A percentile compares a stretch with the other conserved stretches of the same genome.
These are phyloP conservation scores for Fusarium armeniacum DNA, from an alignment of 2,329 filamentous ascomycete genomes.

Conservation along the genomic window DNA sequence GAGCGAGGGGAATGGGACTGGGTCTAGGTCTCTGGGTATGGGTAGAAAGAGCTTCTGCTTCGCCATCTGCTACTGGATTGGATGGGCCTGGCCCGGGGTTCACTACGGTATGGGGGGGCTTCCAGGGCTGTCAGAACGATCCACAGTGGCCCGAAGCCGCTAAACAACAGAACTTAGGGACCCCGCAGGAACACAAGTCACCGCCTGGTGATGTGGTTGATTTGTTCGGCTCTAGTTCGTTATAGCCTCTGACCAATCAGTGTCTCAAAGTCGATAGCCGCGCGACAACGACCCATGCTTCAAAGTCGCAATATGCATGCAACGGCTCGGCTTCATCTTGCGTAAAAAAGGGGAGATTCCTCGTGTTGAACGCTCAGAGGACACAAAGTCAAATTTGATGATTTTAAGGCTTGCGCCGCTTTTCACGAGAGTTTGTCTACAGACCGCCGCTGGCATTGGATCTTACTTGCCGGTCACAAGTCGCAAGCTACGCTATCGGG, in stretches of 20 bases:
- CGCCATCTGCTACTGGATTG: constrained; percentile 25
- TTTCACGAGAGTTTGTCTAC: constrained; percentile 16
- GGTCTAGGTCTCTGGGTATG: background rate
- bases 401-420: constrained; percentile 23
- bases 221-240: constrained; percentile 45
- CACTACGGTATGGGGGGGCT: constrained; percentile 35
- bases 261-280: constrained; percentile 42
- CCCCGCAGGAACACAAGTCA: constrained; percentile 45
- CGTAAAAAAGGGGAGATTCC: constrained; percentile 32
- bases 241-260: constrained; percentile 23
- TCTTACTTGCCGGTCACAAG: constrained; percentile 19
- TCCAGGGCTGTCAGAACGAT: constrained; percentile 44
- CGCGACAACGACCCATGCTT: constrained; percentile 47
- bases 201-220: constrained; percentile 47
- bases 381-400: constrained; percentile 20
- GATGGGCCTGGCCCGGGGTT: constrained; percentile 15
- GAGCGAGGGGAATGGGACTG: constrained; percentile 39
- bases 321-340: constrained; percentile 32
- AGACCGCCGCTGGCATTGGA: constrained; percentile 4
- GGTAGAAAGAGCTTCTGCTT: constrained; percentile 11
- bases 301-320: constrained; percentile 22
- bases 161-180: constrained; percentile 30
- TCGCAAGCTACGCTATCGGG: constrained; percentile 32
- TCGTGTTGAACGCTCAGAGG: constrained; percentile 37
- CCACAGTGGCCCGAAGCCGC: constrained; percentile 46